A percentile compares a stretch with the other conserved stretches of the same genome.
These are phyloP conservation scores for Lactarius trivialis DNA, from an alignment of 768 basidiomycete species.

Conservation along the genomic window DNA sequence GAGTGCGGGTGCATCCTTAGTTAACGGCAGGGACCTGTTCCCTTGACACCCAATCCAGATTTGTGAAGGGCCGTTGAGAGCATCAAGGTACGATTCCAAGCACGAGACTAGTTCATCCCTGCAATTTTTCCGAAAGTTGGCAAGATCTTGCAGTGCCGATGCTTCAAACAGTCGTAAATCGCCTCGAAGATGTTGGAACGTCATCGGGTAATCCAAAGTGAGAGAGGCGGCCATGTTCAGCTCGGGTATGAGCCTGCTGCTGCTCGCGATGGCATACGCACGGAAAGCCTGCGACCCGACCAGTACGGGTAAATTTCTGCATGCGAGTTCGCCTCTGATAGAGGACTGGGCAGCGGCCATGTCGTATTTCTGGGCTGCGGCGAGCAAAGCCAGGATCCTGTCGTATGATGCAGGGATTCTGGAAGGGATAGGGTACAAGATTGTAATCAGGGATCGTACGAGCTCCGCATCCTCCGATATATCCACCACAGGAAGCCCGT, in stretches of 20 bases:
- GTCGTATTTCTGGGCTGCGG: slow-evolving; percentile 25
- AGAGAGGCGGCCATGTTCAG: neutral
- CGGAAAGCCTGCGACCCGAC: slow-evolving; percentile 12
- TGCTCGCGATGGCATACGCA: slow-evolving; percentile 18
- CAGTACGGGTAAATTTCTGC: neutral
- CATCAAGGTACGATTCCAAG: neutral
- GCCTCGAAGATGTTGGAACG: neutral
- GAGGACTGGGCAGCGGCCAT: slow-evolving; percentile 12
- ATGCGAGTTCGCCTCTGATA: neutral
- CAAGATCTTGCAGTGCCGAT: neutral
- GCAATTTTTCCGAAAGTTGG: neutral
- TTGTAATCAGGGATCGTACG: slow-evolving; percentile 12
- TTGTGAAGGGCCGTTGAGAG: neutral
- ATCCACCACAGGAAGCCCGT: slow-evolving; percentile 3
- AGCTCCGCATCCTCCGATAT: slow-evolving; percentile 21
- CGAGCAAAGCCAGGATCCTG: slow-evolving; percentile 5
- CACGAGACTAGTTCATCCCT: neutral
- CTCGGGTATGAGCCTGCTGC: neutral
- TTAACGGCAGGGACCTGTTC: neutral
- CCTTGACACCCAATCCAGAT: neutral
- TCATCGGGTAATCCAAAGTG: neutral
- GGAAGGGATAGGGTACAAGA: slow-evolving; percentile 18
- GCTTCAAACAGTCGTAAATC: neutral
- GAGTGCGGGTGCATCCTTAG: neutral
- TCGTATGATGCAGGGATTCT: neutral